A percentile compares a stretch with the other conserved stretches of the same genome.
Conservation (phyloP, 2,329 filamentous ascomycete species). For the Claviceps purpurea region DNA sequence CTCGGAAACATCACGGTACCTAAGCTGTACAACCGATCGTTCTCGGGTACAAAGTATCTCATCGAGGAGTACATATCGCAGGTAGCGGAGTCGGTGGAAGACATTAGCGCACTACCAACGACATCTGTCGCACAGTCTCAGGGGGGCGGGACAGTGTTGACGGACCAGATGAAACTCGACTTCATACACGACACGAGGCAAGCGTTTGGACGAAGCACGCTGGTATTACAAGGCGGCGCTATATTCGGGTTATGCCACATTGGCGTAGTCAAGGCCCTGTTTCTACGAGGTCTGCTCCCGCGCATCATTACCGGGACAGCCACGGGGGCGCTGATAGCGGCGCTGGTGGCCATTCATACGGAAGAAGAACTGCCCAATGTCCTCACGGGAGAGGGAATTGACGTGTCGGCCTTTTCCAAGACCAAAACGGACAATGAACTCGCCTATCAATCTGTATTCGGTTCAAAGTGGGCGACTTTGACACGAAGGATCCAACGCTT, state of each 20-base stretch:
- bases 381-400: slow-evolving; percentile 65
- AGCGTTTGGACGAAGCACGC: slow-evolving; percentile 72
- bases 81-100: slow-evolving; percentile 66
- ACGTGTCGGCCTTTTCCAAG: slow-evolving; percentile 62
- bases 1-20: slow-evolving; percentile 81
- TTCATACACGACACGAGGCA: slow-evolving; percentile 77
- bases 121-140: slow-evolving; percentile 24
- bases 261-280: slow-evolving; percentile 79
- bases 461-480: slow-evolving; percentile 43
- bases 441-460: slow-evolving; percentile 23
- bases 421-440: slow-evolving; percentile 17
- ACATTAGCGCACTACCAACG: slow-evolving; percentile 56
- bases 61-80: slow-evolving; percentile 86
- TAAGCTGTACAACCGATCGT: slow-evolving; percentile 70
- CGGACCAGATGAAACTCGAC: slow-evolving; percentile 69
- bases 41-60: slow-evolving; percentile 76
- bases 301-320: slow-evolving; percentile 86
- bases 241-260: slow-evolving; percentile 87
- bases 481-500: slow-evolving; percentile 55
- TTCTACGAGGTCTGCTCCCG: slow-evolving; percentile 66
- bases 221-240: slow-evolving; percentile 79
- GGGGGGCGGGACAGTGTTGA: slow-evolving; percentile 32
- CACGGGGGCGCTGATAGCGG: slow-evolving; percentile 80
- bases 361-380: slow-evolving; percentile 71
- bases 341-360: slow-evolving; percentile 74